These are phyloP conservation scores for Rhodamnia rubescens DNA, from an alignment of 345 rosid genomes.

Conservation along the genomic window DNA sequence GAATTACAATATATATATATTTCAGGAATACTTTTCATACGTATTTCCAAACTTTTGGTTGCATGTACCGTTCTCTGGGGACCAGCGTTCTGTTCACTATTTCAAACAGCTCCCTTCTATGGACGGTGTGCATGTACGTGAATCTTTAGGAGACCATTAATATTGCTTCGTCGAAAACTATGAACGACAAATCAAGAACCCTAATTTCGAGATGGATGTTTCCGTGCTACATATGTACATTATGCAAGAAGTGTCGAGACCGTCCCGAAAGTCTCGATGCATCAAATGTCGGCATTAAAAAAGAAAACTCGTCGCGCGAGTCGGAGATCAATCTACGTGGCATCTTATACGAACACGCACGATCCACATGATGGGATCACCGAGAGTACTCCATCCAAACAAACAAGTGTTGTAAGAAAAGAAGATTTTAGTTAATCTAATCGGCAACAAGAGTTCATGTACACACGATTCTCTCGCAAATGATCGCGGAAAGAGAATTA, in stretches of 20 bases:
- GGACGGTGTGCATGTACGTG: not conserved
- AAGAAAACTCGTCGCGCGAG: not conserved
- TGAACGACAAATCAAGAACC: not conserved
- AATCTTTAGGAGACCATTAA: not conserved
- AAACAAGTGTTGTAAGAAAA: not conserved
- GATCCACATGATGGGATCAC: not conserved
- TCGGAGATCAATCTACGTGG: too few species aligned
- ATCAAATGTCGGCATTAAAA: not conserved
- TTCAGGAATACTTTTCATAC: not conserved
- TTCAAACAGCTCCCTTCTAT: not conserved
- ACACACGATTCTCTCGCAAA: too few species aligned
- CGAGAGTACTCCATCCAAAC: not conserved
- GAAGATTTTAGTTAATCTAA: not conserved
- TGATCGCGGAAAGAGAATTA: not conserved
- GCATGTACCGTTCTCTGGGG: not conserved
- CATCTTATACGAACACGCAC: not conserved
- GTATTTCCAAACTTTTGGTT: not conserved
- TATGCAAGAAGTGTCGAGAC: not conserved
- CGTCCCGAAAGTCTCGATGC: not conserved
- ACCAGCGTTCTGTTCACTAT: not conserved
- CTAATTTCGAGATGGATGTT: too few species aligned
- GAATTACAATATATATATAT: not conserved
- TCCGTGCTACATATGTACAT: not conserved
- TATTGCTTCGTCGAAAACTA: not conserved
- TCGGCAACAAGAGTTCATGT: not conserved